Base-by-base conservation (phyloP, 139 green algal species). In the Chlamydomonas schloesseri region DNA sequence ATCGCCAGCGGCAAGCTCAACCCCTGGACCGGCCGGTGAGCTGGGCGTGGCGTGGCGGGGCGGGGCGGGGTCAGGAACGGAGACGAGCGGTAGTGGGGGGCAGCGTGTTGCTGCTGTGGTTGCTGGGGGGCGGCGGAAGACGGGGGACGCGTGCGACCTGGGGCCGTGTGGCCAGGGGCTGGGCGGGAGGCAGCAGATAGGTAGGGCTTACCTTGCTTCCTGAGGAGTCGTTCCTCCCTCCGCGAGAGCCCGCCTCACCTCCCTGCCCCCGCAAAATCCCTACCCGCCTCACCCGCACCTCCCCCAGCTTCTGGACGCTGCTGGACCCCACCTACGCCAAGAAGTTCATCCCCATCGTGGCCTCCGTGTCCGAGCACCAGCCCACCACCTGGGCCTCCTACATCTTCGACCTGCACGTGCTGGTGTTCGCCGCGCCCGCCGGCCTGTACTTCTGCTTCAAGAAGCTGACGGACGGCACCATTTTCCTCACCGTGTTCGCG, bases 321-420 rank as follows among this genome's bases (percentile, higher is more conserved):
- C 81, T 95, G 34, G 90, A 94, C 84, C 92, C 92, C 24, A 95
- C 92, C 9, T 95, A 95, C 84, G 88, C 92, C 81, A 95, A 94
- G 84, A 88, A 89, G 72, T 88, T 94, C 88, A 94, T 95, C 73
- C 92, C 92, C 80, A 95, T 95, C 80, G 90, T 95, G 50, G 92
- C 92, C 29, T 94, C 90, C 24, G 92, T 95, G 33, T 94, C 90
- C 2, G 92, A 95, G 92, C 92, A 95, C 81, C 92, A 95, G 90
- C 92, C 92, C 64, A 94, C 92, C 75, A 92, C 92, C 60, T 95
- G 92, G 92, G 84, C 90, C 55, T 94, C 90, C 46, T 95, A 94
- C 88, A 88, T 94, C 46, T 95, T 95, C 73, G 92, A 95, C 84
- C 84, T 93, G 75, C 92, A 95, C 86, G 28, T 91, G 36, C 83